Conservation (phyloP, 139 green algal species). For the Nannochloris sp. region DNA sequence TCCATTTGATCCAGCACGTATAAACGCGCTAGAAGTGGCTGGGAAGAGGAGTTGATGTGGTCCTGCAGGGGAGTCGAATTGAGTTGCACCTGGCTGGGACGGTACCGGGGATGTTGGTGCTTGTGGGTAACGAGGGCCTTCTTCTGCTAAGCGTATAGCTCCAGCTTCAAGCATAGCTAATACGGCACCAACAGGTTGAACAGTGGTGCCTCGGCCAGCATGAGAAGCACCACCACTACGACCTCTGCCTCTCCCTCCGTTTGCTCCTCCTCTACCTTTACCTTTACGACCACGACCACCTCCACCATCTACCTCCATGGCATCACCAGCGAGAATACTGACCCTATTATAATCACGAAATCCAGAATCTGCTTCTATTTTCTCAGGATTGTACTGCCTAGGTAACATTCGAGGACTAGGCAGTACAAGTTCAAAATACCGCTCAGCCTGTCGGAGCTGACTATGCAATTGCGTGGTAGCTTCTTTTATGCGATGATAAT, state of each 20-base stretch:
- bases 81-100: neutral
- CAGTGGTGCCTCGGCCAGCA: neutral
- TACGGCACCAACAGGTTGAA: neutral
- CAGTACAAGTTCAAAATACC: slow-evolving; percentile 23
- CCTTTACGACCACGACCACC: neutral
- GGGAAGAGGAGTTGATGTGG: neutral
- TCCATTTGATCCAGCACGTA: neutral
- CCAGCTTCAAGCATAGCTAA: neutral
- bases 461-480: slow-evolving; percentile 24
- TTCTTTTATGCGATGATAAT: slow-evolving; percentile 45
- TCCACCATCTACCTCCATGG: neutral
- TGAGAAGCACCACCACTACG: neutral
- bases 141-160: neutral
- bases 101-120: neutral
- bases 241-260: neutral
- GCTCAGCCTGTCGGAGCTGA: slow-evolving; percentile 23
- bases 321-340: neutral
- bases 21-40: neutral
- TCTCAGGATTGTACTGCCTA: slow-evolving; percentile 15
- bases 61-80: neutral
- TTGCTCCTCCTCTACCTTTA: neutral
- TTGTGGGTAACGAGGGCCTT: neutral
- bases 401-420: slow-evolving; percentile 47
- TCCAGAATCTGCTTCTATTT: neutral
- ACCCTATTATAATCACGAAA: neutral